phyloP scores from a whole-genome alignment of 805 yeast genomes.

The Wickerhamiella galacta region DNA sequence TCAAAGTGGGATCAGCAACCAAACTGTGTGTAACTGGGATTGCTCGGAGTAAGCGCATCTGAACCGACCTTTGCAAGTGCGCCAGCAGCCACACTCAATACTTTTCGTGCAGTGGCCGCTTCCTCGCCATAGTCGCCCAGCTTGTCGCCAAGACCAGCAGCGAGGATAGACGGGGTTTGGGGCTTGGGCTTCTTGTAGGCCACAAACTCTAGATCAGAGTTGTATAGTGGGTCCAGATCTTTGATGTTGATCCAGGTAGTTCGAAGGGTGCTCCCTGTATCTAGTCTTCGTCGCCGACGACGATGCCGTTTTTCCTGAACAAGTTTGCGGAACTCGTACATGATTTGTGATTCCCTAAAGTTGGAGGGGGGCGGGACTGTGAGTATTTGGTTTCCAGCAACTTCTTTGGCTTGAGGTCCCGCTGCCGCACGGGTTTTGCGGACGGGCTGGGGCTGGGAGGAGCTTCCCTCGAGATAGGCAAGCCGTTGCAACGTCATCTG shows the following conservation, averaged over 20 bases:
- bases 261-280: slow-evolving; percentile 15
- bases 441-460: neutral
- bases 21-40: too few species aligned
- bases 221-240: slow-evolving; percentile 21
- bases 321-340: slow-evolving; percentile 10
- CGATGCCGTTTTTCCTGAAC: slow-evolving; percentile 13
- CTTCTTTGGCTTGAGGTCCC: neutral
- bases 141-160: neutral
- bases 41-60: too few species aligned
- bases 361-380: slow-evolving; percentile 10
- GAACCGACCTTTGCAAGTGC: too few species aligned
- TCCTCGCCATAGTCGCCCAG: neutral
- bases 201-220: slow-evolving; percentile 21
- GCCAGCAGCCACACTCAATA: too few species aligned
- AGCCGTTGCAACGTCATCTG: slow-evolving; percentile 25
- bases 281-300: slow-evolving; percentile 12
- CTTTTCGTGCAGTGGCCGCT: too few species aligned
- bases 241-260: slow-evolving; percentile 18
- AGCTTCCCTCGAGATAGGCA: slow-evolving; percentile 19
- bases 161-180: neutral
- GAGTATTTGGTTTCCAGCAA: neutral
- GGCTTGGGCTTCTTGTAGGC: neutral
- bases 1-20: too few species aligned
- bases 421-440: neutral
- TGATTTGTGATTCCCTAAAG: slow-evolving; percentile 9